Evolutionary conservation across 2,329 filamentous ascomycete species (phyloP).

Genomic region (Venturia pyrina): DNA sequence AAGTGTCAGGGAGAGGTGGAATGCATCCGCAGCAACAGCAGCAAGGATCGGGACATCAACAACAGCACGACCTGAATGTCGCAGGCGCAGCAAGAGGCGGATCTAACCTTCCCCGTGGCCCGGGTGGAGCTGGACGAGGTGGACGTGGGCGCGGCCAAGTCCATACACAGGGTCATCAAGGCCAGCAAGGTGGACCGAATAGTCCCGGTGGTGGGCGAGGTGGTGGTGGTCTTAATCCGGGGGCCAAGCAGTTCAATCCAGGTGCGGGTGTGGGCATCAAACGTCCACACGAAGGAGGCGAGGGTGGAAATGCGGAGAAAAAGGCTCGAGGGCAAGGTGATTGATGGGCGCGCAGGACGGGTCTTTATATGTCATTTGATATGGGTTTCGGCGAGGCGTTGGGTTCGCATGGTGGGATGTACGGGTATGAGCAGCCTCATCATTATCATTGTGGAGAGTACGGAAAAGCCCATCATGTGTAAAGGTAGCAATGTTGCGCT

Average conservation of each 20-base stretch:
- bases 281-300: slow-evolving; percentile 8
- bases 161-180: background rate
- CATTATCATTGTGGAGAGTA: background rate
- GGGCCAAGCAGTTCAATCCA: slow-evolving; percentile 12
- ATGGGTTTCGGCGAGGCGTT: background rate
- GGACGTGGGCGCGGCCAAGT: slow-evolving; percentile 5
- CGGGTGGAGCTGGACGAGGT: slow-evolving; percentile 1
- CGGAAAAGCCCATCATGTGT: background rate
- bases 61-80: background rate
- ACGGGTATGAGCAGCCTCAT: background rate
- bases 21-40: background rate
- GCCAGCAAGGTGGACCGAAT: slow-evolving; percentile 4
- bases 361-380: background rate
- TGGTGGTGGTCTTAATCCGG: slow-evolving; percentile 9
- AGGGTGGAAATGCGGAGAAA: slow-evolving; percentile 8
- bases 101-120: slow-evolving; percentile 11
- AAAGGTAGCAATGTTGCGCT: background rate
- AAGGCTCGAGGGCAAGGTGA: slow-evolving; percentile 7
- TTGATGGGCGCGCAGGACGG: background rate
- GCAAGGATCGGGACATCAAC: slow-evolving; percentile 4
- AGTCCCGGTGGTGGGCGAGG: slow-evolving; percentile 10
- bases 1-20: background rate
- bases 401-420: background rate
- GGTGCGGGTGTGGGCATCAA: slow-evolving; percentile 9
- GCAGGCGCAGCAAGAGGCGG: slow-evolving; percentile 2